Conservation (phyloP, 805 yeast species). For the Sugiyamaella valdiviana region DNA sequence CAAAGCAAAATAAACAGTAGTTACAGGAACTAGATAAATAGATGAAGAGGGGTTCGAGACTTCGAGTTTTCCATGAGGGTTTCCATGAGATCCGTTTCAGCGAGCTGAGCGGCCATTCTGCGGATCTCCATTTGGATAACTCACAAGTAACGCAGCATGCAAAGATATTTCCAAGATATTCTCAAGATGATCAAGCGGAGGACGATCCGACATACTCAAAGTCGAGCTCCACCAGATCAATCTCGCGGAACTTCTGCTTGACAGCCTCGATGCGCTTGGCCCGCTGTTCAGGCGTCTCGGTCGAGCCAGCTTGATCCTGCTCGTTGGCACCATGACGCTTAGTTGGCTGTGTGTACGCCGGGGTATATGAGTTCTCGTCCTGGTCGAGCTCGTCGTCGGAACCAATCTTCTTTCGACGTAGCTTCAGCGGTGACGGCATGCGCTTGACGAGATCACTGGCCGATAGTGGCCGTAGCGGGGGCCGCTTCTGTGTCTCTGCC, state of each 20-base stretch:
- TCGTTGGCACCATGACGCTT: neutral
- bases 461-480: neutral
- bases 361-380: neutral
- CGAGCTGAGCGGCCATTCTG: no score
- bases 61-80: no score
- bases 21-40: no score
- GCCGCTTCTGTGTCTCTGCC: no score
- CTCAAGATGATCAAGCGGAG: no score
- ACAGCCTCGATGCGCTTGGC: conserved; percentile 1
- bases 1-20: no score
- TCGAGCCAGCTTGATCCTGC: neutral
- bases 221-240: conserved; percentile 17
- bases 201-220: conserved; percentile 9
- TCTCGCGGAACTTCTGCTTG: conserved; percentile 16
- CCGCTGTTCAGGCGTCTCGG: neutral
- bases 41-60: no score
- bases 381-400: neutral
- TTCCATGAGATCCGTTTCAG: no score
- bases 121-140: no score
- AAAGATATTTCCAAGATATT: no score
- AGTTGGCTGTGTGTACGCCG: no score
- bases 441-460: neutral
- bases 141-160: no score
- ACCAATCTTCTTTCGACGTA: neutral
- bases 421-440: neutral